Conservation (phyloP, 345 rosid genomes). For the Eutrema heterophyllum region DNA sequence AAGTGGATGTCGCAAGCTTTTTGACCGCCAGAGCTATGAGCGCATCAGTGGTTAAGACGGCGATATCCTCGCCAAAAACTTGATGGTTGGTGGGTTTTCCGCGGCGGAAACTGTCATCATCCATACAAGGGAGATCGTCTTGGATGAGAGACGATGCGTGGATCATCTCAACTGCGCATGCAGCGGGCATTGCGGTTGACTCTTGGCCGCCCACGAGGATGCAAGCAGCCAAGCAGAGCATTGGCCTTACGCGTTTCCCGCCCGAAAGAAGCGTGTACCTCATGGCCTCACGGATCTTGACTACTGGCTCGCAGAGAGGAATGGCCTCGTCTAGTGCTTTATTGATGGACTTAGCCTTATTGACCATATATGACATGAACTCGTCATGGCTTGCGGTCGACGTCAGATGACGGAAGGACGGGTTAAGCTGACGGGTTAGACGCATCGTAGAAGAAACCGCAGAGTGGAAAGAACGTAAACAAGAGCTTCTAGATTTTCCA, state of each 20-base stretch:
- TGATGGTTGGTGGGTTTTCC: neutral
- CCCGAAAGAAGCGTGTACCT: conserved; percentile 67
- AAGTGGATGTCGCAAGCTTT: too few relatives aligned
- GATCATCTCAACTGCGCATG: conserved; percentile 72
- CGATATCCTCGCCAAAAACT: neutral
- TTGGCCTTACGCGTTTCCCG: conserved; percentile 67
- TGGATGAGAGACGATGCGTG: conserved; percentile 65
- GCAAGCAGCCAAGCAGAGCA: conserved; percentile 65
- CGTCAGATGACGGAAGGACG: too few relatives aligned
- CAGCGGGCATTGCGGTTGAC: conserved; percentile 58
- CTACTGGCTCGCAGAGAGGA: neutral
- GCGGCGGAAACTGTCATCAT: conserved; percentile 36
- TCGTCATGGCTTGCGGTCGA: too few relatives aligned
- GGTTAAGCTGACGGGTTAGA: too few relatives aligned
- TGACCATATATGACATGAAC: neutral
- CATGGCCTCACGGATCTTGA: conserved; percentile 39
- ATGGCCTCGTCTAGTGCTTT: neutral
- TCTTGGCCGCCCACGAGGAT: conserved; percentile 61
- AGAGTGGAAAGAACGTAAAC: too few relatives aligned
- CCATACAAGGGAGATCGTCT: conserved; percentile 79
- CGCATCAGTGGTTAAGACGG: neutral
- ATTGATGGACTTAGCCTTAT: neutral
- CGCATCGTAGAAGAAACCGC: too few relatives aligned
- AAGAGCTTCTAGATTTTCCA: too few relatives aligned
- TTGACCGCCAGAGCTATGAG: neutral